Evolutionary conservation across 2,329 filamentous ascomycete genomes (phyloP).

Genomic region (Penicillium griseofulvum): DNA sequence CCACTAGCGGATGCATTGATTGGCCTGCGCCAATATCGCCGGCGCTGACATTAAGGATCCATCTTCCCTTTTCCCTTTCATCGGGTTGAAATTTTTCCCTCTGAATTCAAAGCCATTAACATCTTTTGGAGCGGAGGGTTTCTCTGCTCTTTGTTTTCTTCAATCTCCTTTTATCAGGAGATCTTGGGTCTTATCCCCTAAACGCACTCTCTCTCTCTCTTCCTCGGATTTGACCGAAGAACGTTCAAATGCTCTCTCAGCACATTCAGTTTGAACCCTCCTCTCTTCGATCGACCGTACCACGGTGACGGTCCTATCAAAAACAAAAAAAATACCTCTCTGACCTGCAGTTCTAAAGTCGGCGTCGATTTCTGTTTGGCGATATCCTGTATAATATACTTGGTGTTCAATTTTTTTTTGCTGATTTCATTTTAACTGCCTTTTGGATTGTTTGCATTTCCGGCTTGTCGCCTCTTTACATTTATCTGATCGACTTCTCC

Average conservation of each 20-base stretch:
- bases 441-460: slow-evolving; percentile 13
- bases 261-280: slow-evolving; percentile 39
- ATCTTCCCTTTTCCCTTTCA: slow-evolving; percentile 9
- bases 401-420: slow-evolving; percentile 29
- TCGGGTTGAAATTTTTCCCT: slow-evolving; percentile 18
- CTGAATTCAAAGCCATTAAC: slow-evolving; percentile 9
- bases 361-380: slow-evolving; percentile 37
- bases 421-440: slow-evolving; percentile 17
- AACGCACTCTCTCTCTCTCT: slow-evolving; percentile 15
- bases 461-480: slow-evolving; percentile 3
- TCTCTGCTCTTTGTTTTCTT: slow-evolving; percentile 7
- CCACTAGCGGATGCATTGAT: slow-evolving; percentile 8
- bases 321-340: slow-evolving; percentile 20
- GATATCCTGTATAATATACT: slow-evolving; percentile 49
- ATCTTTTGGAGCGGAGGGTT: slow-evolving; percentile 7
- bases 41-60: slow-evolving; percentile 6
- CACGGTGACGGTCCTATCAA: slow-evolving; percentile 43
- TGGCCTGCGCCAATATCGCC: slow-evolving; percentile 8
- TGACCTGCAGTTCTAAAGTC: slow-evolving; percentile 21
- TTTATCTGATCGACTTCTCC: slow-evolving; percentile 18
- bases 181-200: slow-evolving; percentile 4
- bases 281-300: slow-evolving; percentile 43
- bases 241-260: slow-evolving; percentile 48
- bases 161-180: slow-evolving; percentile 1
- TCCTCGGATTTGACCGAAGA: slow-evolving; percentile 25